Conservation (phyloP, 1,284 basidiomycete species). For the Trichosporon sp. region DNA sequence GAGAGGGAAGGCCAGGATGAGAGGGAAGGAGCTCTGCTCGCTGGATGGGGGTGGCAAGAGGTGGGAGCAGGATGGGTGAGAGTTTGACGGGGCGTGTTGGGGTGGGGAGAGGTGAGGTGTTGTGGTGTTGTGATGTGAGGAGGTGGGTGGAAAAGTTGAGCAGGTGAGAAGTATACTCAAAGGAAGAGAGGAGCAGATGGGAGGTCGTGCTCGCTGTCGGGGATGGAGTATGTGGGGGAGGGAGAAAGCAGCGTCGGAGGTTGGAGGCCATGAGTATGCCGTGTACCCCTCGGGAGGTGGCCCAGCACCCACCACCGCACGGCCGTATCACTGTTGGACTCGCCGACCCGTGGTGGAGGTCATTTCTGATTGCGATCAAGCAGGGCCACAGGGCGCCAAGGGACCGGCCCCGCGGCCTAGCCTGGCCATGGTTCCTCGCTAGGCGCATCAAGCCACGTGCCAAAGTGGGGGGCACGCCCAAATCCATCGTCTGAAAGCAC, state of each 20-base stretch:
- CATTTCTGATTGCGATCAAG: constrained; percentile 3
- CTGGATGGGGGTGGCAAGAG: constrained; percentile 2
- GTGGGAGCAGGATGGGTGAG: neutral
- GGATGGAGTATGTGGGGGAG: neutral
- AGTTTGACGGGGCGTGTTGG: neutral
- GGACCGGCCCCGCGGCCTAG: neutral
- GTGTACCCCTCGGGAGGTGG: neutral
- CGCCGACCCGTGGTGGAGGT: neutral
- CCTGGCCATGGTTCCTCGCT: neutral
- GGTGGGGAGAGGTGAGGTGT: neutral
- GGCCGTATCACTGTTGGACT: constrained; percentile 1
- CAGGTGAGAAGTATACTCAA: neutral
- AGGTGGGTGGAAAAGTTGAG: neutral
- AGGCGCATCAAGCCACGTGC: neutral
- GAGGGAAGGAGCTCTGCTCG: neutral
- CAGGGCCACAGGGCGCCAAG: neutral
- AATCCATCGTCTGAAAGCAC: neutral
- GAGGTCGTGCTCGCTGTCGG: neutral
- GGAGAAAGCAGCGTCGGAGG: neutral
- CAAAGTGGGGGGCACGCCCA: neutral
- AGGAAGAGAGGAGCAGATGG: neutral
- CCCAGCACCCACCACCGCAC: neutral
- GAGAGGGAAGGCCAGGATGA: neutral
- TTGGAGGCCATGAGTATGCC: neutral
- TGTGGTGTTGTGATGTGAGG: neutral